Conservation (phyloP, 371 early-diverging fungal species). For the Fennellomyces sp. region DNA sequence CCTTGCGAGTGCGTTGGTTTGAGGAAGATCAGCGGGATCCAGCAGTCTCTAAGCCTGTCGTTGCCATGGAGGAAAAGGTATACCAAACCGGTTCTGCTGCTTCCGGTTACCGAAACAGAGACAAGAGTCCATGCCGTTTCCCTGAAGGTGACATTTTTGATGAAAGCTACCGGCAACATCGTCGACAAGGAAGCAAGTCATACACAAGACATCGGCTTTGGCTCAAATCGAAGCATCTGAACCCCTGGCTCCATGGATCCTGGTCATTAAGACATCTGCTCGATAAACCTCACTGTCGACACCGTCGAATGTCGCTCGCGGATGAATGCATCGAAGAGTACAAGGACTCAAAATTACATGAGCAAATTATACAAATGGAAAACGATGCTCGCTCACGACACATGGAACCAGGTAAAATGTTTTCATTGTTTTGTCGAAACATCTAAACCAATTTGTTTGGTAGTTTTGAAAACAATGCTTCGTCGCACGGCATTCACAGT, state of each 20-base stretch:
- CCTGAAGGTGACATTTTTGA: background rate
- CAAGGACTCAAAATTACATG: background rate
- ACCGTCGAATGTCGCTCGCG: background rate
- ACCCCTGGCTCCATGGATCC: slow-evolving; percentile 5
- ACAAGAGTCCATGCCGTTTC: background rate
- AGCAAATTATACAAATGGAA: slow-evolving; percentile 3
- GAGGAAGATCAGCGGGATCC: background rate
- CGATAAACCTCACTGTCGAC: slow-evolving; percentile 1
- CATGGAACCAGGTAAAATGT: slow-evolving; percentile 9
- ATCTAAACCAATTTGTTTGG: too few species aligned
- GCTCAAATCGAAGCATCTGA: slow-evolving; percentile 6
- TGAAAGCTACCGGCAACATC: background rate
- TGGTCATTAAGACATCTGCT: slow-evolving; percentile 11
- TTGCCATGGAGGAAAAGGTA: slow-evolving; percentile 11
- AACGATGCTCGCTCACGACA: background rate
- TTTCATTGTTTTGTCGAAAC: background rate
- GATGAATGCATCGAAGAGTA: background rate
- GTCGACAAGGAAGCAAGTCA: background rate
- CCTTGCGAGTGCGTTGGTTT: slow-evolving; percentile 2
- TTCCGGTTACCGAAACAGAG: background rate
- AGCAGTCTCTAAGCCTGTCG: background rate
- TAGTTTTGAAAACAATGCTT: slow-evolving; percentile 7
- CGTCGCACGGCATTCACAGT: slow-evolving; percentile 7
- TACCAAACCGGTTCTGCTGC: background rate
- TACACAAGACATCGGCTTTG: slow-evolving; percentile 8